A percentile compares a stretch with the other conserved stretches of the same genome.
Conservation (phyloP, 441 rosid species). For the Capsella rubella region DNA sequence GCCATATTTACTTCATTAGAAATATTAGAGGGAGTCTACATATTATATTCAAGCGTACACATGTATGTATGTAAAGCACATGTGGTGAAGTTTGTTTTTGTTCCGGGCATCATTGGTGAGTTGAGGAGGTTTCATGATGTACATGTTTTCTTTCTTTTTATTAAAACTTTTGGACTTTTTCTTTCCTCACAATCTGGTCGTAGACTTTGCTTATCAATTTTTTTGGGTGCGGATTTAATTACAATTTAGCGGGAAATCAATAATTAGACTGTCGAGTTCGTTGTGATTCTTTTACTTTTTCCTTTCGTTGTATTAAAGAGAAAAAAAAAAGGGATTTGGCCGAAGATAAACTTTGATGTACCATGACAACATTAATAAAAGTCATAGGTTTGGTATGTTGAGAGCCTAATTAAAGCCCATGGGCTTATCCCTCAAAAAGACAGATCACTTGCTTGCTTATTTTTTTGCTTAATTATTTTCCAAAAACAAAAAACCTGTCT, state of each 20-base stretch:
- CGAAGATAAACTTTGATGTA: neutral
- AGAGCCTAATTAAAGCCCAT: neutral
- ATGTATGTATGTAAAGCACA: slow-evolving; percentile 38
- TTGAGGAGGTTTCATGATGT: slow-evolving; percentile 49
- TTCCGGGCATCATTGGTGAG: slow-evolving; percentile 35
- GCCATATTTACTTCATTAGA: slow-evolving; percentile 31
- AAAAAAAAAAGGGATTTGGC: neutral
- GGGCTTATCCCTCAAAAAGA: neutral
- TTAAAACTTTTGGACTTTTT: slow-evolving; percentile 16
- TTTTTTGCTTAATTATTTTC: too few relatives aligned
- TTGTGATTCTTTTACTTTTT: neutral
- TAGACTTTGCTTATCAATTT: slow-evolving; percentile 3
- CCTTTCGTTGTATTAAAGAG: too few relatives aligned
- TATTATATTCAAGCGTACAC: slow-evolving; percentile 13
- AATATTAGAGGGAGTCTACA: slow-evolving; percentile 18
- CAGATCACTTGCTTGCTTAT: neutral
- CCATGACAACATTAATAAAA: neutral
- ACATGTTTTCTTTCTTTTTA: slow-evolving; percentile 34
- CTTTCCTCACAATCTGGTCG: slow-evolving; percentile 27
- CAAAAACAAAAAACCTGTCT: too few relatives aligned
- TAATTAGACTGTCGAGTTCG: neutral
- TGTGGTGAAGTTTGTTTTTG: slow-evolving; percentile 41
- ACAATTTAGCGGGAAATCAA: neutral
- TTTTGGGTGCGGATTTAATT: neutral
- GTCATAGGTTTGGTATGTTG: neutral